Percentiles rank a stretch among this genome's conserved stretches.
Conservation (phyloP, 805 yeast species). For the Saturnispora ahearnii region DNA sequence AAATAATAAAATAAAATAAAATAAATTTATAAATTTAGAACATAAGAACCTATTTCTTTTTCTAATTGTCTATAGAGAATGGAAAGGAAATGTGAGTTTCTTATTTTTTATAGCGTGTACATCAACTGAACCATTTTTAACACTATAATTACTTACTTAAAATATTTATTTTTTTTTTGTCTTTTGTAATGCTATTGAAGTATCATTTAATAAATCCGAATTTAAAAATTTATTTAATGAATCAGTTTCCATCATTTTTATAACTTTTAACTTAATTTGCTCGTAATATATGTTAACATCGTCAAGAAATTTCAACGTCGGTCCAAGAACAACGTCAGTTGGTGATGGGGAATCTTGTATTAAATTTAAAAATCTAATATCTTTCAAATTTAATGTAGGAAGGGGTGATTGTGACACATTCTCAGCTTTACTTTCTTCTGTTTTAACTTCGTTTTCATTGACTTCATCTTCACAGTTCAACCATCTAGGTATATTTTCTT, state of each 20-base stretch:
- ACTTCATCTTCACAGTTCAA: neutral
- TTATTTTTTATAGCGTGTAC: neutral
- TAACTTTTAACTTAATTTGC: conserved; percentile 41
- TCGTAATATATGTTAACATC: conserved; percentile 36
- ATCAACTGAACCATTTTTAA: neutral
- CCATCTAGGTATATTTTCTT: neutral
- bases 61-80: neutral
- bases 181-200: neutral
- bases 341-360: conserved; percentile 22
- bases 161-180: neutral
- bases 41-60: neutral
- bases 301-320: conserved; percentile 30
- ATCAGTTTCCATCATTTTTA: conserved; percentile 58
- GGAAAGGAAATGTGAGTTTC: neutral
- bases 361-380: conserved; percentile 22
- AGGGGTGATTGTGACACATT: too few species aligned
- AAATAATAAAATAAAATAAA: neutral
- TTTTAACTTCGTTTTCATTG: neutral
- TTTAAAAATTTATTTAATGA: conserved; percentile 61
- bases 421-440: neutral
- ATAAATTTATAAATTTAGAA: neutral
- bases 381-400: conserved; percentile 5
- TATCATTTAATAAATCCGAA: conserved; percentile 30
- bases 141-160: neutral
- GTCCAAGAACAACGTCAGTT: conserved; percentile 26